Conservation (phyloP, 257 asterid species). For the Coffea eugenioides region DNA sequence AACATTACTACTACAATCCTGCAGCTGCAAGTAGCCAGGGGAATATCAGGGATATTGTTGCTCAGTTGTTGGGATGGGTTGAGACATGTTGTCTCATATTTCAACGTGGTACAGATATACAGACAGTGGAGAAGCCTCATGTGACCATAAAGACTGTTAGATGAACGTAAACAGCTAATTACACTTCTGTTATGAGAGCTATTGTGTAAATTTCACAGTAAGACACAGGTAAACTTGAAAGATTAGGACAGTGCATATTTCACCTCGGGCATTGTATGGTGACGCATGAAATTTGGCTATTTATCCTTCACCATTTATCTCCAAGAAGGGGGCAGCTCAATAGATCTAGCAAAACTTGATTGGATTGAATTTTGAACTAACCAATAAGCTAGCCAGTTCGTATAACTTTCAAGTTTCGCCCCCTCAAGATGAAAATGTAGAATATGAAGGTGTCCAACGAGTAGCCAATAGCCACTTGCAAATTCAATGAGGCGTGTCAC, state of each 20-base stretch:
- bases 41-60: constrained; percentile 20
- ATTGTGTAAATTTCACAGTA: background rate
- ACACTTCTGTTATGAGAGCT: background rate
- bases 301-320: background rate
- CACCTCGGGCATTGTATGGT: background rate
- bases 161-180: background rate
- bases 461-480: background rate
- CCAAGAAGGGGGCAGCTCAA: background rate
- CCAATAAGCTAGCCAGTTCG: too few species aligned
- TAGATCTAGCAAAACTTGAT: background rate
- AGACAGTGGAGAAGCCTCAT: background rate
- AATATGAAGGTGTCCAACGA: background rate
- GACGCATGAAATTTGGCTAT: background rate
- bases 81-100: constrained; percentile 8
- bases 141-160: too few species aligned
- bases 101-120: background rate
- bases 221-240: background rate
- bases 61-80: constrained; percentile 11
- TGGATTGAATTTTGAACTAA: too few species aligned
- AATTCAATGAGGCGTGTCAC: background rate
- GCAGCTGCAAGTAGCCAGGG: constrained; percentile 6
- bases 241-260: too few species aligned
- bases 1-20: background rate
- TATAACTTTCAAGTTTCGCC: background rate
- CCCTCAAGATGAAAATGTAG: background rate